phyloP scores from a whole-genome alignment of 2,329 filamentous ascomycete genomes.

The Cladophialophora bantiana region DNA sequence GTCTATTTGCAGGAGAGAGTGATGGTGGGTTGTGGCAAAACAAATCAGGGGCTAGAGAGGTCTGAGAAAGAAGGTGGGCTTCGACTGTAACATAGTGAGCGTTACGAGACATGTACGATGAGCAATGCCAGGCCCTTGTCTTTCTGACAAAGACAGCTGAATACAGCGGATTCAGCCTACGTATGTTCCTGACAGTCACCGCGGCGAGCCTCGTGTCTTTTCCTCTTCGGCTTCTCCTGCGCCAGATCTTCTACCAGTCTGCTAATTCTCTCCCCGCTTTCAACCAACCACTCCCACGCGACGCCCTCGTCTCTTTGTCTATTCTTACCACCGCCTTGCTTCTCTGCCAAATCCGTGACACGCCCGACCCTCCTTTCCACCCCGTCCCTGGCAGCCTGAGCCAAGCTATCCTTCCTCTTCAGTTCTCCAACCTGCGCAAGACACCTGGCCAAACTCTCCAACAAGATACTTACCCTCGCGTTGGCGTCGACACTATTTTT shows the following conservation, averaged over 20 bases:
- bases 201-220: not conserved
- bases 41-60: not conserved
- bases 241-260: slow-evolving; percentile 43
- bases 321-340: slow-evolving; percentile 50
- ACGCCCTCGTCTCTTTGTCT: slow-evolving; percentile 43
- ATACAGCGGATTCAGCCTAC: not conserved
- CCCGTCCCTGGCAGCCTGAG: slow-evolving; percentile 59
- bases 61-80: not conserved
- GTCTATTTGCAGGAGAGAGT: not conserved
- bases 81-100: not conserved
- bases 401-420: slow-evolving; percentile 48
- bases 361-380: slow-evolving; percentile 59
- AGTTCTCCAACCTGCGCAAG: slow-evolving; percentile 50
- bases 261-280: slow-evolving; percentile 51
- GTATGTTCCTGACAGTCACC: not conserved
- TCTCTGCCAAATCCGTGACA: slow-evolving; percentile 47
- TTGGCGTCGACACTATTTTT: slow-evolving; percentile 70
- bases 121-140: not conserved
- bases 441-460: slow-evolving; percentile 70
- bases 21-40: not conserved
- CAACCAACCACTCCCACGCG: slow-evolving; percentile 50
- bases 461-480: slow-evolving; percentile 71
- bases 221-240: not conserved
- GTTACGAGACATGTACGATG: not conserved
- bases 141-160: not conserved